phyloP scores from a whole-genome alignment of 257 asterid species.

The Solanum sitiens region DNA sequence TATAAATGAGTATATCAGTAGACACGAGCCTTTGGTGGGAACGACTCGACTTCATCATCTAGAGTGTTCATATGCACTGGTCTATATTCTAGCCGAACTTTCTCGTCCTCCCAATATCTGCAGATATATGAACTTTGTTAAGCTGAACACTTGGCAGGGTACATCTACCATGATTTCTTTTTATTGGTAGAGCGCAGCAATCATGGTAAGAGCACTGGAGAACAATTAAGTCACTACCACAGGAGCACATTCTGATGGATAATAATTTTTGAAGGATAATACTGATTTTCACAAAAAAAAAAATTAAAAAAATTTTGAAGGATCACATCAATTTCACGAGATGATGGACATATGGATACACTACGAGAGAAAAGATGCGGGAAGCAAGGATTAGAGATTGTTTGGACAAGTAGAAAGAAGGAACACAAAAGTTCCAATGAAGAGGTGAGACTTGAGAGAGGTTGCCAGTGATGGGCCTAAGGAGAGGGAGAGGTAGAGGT shows the following conservation, averaged over 20 bases:
- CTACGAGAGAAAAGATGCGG: not conserved
- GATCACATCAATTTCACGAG: not conserved
- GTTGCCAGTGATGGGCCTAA: not conserved
- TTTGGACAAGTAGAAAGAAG: not conserved
- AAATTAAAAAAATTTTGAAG: not conserved
- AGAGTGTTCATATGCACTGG: conserved; percentile 85
- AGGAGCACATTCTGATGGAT: not conserved
- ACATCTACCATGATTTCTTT: not conserved
- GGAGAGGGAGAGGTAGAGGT: not conserved
- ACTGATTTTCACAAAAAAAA: not conserved
- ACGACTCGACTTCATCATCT: conserved; percentile 70
- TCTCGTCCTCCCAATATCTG: conserved; percentile 84
- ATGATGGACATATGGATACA: not conserved
- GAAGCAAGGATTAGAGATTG: not conserved
- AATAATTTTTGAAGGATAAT: not conserved
- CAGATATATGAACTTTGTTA: conserved; percentile 2
- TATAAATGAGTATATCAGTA: conserved; percentile 28
- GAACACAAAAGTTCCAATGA: not conserved
- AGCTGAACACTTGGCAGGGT: not conserved
- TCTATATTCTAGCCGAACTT: conserved; percentile 65
- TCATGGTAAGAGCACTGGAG: not conserved
- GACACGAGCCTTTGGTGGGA: conserved; percentile 90
- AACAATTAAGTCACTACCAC: not conserved
- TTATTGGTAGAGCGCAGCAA: not conserved
- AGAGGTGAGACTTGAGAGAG: not conserved